These are phyloP conservation scores for Fusarium gaditjirri DNA, from an alignment of 2,329 filamentous ascomycete species.

Conservation along the genomic window DNA sequence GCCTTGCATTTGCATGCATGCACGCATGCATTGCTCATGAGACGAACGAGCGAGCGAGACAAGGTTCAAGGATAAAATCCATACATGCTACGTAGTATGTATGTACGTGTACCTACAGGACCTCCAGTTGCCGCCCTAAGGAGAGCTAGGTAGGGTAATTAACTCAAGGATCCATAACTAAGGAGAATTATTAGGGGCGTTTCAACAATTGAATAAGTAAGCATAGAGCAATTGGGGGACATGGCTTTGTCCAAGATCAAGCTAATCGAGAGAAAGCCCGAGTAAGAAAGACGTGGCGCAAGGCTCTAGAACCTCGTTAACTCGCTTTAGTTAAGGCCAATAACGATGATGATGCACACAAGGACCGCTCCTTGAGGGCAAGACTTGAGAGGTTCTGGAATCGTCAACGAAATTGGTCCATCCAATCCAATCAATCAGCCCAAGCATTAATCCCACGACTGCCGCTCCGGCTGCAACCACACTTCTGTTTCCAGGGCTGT, in stretches of 20 bases:
- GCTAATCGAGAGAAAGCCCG: slow-evolving; percentile 7
- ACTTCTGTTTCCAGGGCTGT: slow-evolving; percentile 15
- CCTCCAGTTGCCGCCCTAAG: background rate
- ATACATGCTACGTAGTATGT: slow-evolving; percentile 15
- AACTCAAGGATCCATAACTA: slow-evolving; percentile 3
- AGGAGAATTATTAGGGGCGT: slow-evolving; percentile 13
- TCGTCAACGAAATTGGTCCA: slow-evolving; percentile 6
- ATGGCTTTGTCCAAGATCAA: slow-evolving; percentile 6
- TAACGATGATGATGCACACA: slow-evolving; percentile 9
- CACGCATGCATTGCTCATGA: slow-evolving; percentile 1
- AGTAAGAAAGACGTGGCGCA: background rate
- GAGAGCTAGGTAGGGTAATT: background rate
- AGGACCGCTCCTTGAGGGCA: slow-evolving; percentile 5
- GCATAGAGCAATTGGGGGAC: slow-evolving; percentile 10
- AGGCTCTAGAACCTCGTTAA: background rate
- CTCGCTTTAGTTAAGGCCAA: background rate
- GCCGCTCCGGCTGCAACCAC: slow-evolving; percentile 24
- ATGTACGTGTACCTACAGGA: background rate
- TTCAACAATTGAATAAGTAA: background rate
- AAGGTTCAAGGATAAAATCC: slow-evolving; percentile 24
- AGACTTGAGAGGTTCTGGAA: slow-evolving; percentile 26
- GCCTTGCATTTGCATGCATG: slow-evolving; percentile 2
- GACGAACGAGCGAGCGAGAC: slow-evolving; percentile 15
- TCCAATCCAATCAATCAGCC: background rate
- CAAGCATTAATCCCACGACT: slow-evolving; percentile 17